Base-by-base conservation (phyloP, 2,329 filamentous ascomycete genomes). In the Fusarium ambrosium region DNA sequence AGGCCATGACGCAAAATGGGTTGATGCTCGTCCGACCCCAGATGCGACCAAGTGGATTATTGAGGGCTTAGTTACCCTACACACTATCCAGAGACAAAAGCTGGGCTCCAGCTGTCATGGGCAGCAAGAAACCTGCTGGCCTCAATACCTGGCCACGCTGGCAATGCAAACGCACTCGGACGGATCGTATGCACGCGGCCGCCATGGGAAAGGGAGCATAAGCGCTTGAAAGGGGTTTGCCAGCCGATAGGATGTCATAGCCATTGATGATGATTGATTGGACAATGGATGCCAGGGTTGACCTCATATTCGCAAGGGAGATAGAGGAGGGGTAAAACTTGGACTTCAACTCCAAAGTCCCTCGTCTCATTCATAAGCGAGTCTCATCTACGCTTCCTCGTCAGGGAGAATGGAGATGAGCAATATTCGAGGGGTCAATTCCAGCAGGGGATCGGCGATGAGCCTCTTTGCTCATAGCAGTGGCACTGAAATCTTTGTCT, bases 121-220 rank as follows among this genome's bases (percentile, higher is more conserved):
- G 66, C 36, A 58, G 43, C 62, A 53, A 53, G 36, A 70, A 67
- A 65, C 69, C 64, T 68, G 76, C 67, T 68, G 77, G 77, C 72
- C 77, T 71, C 68, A 66, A 66, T 71, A 69, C 68, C 60, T 69
- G 75, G 72, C 72, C 77, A 77, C 70, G 75, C 66, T 79, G 77
- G 77, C 75, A 71, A 68, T 63, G 71, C 62, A 72, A 67, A 77
- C 55, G 70, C 69, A 77, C 67, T 62, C 43, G 36, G 58, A 68
- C 71, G 72, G 76, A 65, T 63, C 66, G 61, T 58, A 69, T 71
- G 59, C 68, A 53, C 69, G 71, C 62, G 63, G 58, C 64, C 32
- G 56, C 45, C 55, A 43, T 53, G 29, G 64, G 56, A 41, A 55
- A 67, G 62, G 48, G 51, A 56, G 62, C 58, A 43, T 51, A 60